Base-by-base conservation (phyloP, 371 early-diverging fungal genomes). In the Chytridium lagenaria region DNA sequence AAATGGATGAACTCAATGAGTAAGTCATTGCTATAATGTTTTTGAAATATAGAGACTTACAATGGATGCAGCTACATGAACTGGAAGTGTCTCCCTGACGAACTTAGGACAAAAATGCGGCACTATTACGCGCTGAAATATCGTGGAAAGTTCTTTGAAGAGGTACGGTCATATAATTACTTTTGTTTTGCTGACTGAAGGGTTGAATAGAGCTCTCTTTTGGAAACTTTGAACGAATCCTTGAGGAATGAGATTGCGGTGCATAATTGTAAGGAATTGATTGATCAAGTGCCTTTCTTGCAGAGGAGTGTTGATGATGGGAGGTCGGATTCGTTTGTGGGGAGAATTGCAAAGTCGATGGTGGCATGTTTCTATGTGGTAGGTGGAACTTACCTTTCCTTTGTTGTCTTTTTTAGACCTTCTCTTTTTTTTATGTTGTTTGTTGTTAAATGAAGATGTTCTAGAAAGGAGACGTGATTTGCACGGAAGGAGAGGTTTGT, bases 1-100 rank as follows among this genome's bases (percentile, higher is more conserved):
- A 79, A 50, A 36, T 79, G 68, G 81, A 81, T 61, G 81, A 81
- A 69, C 69, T 81, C 15, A 75, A 67, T 59, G 79, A 81, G 68
- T 81, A 79, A 55, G 55, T n/a, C n/a, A n/a, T n/a, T n/a, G n/a
- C n/a, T n/a, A n/a, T n/a, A n/a, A n/a, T n/a, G 10, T 44, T 7
- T 26, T 26, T 15, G 10, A 55, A 7, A 26, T 55, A 7, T 23
- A 12, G 15, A 59, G 31, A 10, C 28, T 26, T 30, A 16, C n/a
- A 15, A 49, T 23, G 26, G 52, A 1, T 36, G 16, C 22, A 5
- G 2, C 44, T 2, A 65, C 44, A 65, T 5, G 2, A 23, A 50
- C 7, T 68, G 36, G 23, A 68, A 68, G 36, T 10, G 36, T 33
- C 50, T 68, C 33, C 44, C 34, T n/a, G 39, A 50, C 1, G 51